Conservation (phyloP, 1,284 basidiomycete species). For the Puccinia coronata region DNA sequence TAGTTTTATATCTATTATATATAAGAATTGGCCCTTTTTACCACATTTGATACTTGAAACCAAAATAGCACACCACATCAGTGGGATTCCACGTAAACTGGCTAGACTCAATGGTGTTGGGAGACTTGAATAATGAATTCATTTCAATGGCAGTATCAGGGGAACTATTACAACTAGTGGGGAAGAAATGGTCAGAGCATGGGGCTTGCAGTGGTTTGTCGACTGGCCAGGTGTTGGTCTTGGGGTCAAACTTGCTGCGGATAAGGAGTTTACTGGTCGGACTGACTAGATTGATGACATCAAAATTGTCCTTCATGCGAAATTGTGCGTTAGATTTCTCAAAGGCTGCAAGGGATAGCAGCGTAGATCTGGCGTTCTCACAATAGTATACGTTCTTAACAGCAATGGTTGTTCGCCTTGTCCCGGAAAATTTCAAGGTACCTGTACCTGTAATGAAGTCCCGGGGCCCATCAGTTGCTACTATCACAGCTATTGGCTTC, state of each 20-base stretch:
- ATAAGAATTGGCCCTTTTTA: too few species aligned
- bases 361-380: neutral
- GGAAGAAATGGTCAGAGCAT: neutral
- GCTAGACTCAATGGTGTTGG: neutral
- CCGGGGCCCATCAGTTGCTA: too few species aligned
- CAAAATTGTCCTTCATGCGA: neutral
- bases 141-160: neutral
- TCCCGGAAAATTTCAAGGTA: too few species aligned
- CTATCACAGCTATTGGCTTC: too few species aligned
- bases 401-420: neutral
- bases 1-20: too few species aligned
- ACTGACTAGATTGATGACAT: neutral
- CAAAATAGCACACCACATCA: too few species aligned
- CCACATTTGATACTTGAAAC: too few species aligned
- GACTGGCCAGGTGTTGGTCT: neutral
- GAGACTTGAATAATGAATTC: neutral
- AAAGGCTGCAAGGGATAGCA: neutral
- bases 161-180: neutral
- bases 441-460: too few species aligned
- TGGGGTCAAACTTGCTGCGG: neutral
- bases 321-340: neutral
- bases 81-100: too few species aligned
- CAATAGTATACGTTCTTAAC: too few species aligned
- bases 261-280: neutral
- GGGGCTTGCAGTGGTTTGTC: neutral